These are phyloP conservation scores for Cladochytrium tenue DNA, from an alignment of 371 early-diverging fungal genomes.

Conservation along the genomic window DNA sequence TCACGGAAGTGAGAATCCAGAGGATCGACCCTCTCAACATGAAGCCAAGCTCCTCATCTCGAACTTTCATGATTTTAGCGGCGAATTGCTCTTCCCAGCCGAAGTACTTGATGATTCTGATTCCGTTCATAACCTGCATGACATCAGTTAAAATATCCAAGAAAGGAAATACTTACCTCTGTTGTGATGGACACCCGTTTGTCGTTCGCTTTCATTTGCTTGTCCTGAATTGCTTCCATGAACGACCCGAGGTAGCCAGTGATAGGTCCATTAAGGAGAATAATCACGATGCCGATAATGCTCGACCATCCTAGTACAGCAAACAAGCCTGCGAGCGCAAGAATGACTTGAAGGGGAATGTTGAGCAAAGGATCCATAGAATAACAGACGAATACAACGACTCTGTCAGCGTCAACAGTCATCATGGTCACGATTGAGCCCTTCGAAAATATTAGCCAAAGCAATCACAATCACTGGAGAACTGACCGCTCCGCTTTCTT, in stretches of 20 bases:
- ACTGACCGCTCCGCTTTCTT: not conserved
- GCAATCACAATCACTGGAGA: not conserved
- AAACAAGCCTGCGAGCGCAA: conserved; percentile 26
- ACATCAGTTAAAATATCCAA: not conserved
- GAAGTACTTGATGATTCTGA: conserved; percentile 45
- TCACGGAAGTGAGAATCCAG: not conserved
- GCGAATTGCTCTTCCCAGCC: conserved; percentile 46
- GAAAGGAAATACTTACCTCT: conserved; percentile 29
- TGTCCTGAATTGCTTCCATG: conserved; percentile 19
- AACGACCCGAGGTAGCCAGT: conserved; percentile 14
- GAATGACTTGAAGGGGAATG: conserved; percentile 15
- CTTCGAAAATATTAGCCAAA: conserved; percentile 1
- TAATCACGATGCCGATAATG: conserved; percentile 32
- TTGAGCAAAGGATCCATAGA: conserved; percentile 26
- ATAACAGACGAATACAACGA: conserved; percentile 36
- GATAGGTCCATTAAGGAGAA: conserved; percentile 26
- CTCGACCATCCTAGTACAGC: conserved; percentile 37
- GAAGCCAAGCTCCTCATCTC: conserved; percentile 29
- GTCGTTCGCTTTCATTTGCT: conserved; percentile 38
- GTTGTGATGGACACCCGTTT: conserved; percentile 40
- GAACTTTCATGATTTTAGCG: conserved; percentile 37
- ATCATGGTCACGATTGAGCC: conserved; percentile 43
- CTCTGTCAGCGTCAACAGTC: conserved; percentile 40
- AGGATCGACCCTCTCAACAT: not conserved
- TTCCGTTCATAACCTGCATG: conserved; percentile 29